Evolutionary conservation across 192 early-diverging fungal species (phyloP).

Genomic region (Geranomyces michiganensis): DNA sequence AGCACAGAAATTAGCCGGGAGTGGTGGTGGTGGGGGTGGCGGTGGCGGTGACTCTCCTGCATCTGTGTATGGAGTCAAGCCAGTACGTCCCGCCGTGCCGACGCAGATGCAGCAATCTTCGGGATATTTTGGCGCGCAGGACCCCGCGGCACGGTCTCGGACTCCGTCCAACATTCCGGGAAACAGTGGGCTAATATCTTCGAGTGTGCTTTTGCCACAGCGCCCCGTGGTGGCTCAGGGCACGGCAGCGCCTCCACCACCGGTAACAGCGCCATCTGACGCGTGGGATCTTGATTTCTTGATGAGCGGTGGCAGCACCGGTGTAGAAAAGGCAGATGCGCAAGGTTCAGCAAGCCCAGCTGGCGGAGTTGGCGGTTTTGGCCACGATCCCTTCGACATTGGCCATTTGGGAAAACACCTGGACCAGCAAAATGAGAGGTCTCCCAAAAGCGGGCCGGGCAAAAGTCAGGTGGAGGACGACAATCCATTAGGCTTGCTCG

Average conservation of each 20-base stretch:
- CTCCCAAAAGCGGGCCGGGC: neutral
- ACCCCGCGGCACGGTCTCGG: neutral
- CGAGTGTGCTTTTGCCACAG: neutral
- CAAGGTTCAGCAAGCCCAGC: neutral
- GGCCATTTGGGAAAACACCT: neutral
- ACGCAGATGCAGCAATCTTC: neutral
- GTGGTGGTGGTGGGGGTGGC: too few relatives aligned
- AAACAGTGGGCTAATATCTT: neutral
- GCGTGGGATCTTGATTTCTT: conserved; percentile 38
- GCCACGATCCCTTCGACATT: conserved; percentile 25
- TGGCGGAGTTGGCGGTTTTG: neutral
- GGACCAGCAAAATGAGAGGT: neutral
- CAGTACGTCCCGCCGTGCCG: neutral
- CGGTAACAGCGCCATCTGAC: neutral
- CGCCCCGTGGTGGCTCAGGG: neutral
- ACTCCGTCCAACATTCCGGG: neutral
- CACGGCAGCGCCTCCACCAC: neutral
- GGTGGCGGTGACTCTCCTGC: too few relatives aligned
- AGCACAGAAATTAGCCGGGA: conserved; percentile 13
- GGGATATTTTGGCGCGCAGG: neutral
- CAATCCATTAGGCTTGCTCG: conserved; percentile 23
- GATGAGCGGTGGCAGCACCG: neutral
- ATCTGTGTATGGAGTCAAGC: neutral
- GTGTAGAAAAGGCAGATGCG: too few relatives aligned
- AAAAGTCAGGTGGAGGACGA: conserved; percentile 4